Evolutionary conservation across 495 filamentous ascomycete species (phyloP).

Genomic region (Sabuloglossum arenarium): DNA sequence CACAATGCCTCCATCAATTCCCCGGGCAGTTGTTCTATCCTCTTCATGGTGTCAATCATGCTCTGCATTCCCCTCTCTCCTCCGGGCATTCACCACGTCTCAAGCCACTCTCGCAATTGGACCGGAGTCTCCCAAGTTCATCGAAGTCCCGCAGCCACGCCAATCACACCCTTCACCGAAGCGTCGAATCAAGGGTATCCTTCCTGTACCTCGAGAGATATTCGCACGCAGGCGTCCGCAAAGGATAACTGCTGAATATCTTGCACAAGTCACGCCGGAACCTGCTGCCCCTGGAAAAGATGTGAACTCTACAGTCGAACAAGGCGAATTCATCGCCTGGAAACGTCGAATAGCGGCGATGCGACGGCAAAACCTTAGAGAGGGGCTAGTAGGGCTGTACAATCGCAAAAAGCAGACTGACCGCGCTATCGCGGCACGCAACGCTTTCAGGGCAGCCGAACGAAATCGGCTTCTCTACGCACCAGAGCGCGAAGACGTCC

Average conservation of each 20-base stretch:
- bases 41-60: not conserved
- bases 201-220: conserved; percentile 46
- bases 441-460: conserved; percentile 18
- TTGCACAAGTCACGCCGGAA: conserved; percentile 22
- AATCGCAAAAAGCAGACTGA: conserved; percentile 30
- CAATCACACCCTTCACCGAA: conserved; percentile 23
- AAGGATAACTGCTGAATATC: conserved; percentile 32
- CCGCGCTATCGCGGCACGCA: conserved; percentile 16
- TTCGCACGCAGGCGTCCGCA: conserved; percentile 29
- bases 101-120: conserved; percentile 16
- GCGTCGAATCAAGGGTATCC: conserved; percentile 41
- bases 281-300: conserved; percentile 7
- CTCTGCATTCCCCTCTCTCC: not conserved
- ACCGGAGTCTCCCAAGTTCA: conserved; percentile 54
- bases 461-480: conserved; percentile 25
- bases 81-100: conserved; percentile 25
- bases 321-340: conserved; percentile 33
- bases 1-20: conserved; percentile 15
- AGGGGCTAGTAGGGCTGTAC: conserved; percentile 37
- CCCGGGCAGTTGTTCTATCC: not conserved
- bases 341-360: conserved; percentile 37
- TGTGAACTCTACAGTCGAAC: not conserved
- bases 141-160: conserved; percentile 43
- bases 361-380: conserved; percentile 39
- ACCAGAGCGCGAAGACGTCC: conserved; percentile 37